Evolutionary conservation across 805 yeast genomes (phyloP), one percentile per base, ranked within the genome.

Genomic region (Candida pini): DNA sequence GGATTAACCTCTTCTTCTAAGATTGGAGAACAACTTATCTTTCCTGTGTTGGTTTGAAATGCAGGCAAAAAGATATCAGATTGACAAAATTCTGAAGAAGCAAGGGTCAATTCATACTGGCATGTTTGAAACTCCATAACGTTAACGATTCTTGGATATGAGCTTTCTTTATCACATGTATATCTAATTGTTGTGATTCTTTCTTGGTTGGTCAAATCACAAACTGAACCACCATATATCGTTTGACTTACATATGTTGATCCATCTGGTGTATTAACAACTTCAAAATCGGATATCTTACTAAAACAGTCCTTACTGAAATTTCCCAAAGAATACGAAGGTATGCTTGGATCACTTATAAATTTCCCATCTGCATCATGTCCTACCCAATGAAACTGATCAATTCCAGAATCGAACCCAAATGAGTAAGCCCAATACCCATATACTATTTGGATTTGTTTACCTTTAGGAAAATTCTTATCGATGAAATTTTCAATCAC

Each of bases 151-250:
- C n/a, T 18, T 4, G 63, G 56, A 1, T 9, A 1, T 3, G 22
- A 12, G 2, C 34, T 26, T 9, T 45, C 27, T 3, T 38, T 34
- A 29, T 48, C 53, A 30, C 65, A 62, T 5, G 39, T 35, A 29
- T 60, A 60, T 13, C 48, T 43, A 14, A 61, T 42, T 1, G 42
- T 43, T 2, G 55, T 46, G 4, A 45, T 30, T 29, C 66, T 39
- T 16, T 51, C 54, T n/a, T 36, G 36, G 2, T 52, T 51, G 3
- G 64, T 62, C 21, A 59, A 31, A 36, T 62, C 66, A 45, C 66
- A 62, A 2, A 47, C 38, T 2, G 51, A 43, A 5, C 66, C 66
- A 28, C 50, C 49, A 5, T 44, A 40, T 2, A 56, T 39, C 12
- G 40, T 38, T 23, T 58, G 64, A 9, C 57, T 41, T 5, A 59